Evolutionary conservation across 148 eudicot species (phyloP), one percentile per base, ranked within the genome.

Genomic region (Camellia sinensis): DNA sequence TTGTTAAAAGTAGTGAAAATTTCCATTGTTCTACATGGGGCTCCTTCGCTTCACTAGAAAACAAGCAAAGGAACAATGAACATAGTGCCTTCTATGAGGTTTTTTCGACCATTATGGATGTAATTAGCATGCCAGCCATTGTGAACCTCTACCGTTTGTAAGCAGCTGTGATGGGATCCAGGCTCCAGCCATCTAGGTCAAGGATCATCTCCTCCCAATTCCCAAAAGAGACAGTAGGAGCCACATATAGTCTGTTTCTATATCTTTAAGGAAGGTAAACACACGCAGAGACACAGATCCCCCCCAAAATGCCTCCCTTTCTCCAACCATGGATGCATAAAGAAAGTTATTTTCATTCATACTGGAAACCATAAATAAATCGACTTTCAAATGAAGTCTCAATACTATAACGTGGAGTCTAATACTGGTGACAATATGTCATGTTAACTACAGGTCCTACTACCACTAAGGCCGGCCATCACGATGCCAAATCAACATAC

Each of bases 121-220:
- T 54, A 8, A 54, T 54, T 54, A 0, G 12, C 13, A 11, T 54
- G 57, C 57, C 13, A 54, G 8, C 10, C 3, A 54, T 2, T 7
- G 8, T 54, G 57, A 54, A 54, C 3, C 15, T 54, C 13, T 54
- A 54, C 57, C 57, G 11, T 54, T 7, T 1, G 13, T 54, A 48
- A 48, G 52, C 7, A 48, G 68, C 69, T 37, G 70, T 67, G 70
- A 67, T 11, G 3, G n/a, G 46, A 4, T 67, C 70, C 14, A 6
- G n/a, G 46, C 0, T 67, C 70, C 14, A 6, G 70, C 45, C 70
- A 67, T 14, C 70, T 14, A 67, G 70, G 70, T 67, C 9, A 67
- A 67, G 46, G 19, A 40, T 40, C 70, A 37, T 67, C 52, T 48
- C 21, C 70, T 67, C 45, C 70, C 70, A 67, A 67, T 67, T 67